A percentile compares a stretch with the other conserved stretches of the same genome.
phyloP scores from a whole-genome alignment of 2,329 filamentous ascomycete genomes.

The Knoxdaviesia proteae region DNA sequence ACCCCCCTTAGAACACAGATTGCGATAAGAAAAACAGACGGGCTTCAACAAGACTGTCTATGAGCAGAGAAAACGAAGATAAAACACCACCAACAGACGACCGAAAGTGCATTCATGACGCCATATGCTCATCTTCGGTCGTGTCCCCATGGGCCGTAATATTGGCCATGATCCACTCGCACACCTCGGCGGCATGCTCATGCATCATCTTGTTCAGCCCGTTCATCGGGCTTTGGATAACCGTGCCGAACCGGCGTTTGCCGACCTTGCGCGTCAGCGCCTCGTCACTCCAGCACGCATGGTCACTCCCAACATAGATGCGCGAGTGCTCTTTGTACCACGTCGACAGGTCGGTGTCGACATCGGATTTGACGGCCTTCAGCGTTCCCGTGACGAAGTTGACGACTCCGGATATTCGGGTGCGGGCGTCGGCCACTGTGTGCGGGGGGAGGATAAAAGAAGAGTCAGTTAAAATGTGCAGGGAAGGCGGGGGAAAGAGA shows the following conservation, averaged over 20 bases:
- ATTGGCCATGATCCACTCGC: slow-evolving; percentile 26
- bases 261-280: slow-evolving; percentile 36
- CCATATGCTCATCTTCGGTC: slow-evolving; percentile 26
- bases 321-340: slow-evolving; percentile 76
- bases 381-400: slow-evolving; percentile 66
- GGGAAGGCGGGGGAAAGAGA: slow-evolving; percentile 2
- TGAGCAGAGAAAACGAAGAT: background rate
- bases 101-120: slow-evolving; percentile 1
- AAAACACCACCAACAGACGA: background rate
- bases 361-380: slow-evolving; percentile 59
- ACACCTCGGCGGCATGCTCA: slow-evolving; percentile 27
- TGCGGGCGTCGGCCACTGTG: slow-evolving; percentile 32
- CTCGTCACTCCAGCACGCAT: slow-evolving; percentile 53
- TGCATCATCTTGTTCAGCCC: slow-evolving; percentile 36
- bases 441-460: slow-evolving; percentile 2
- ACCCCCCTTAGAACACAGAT: too few relatives aligned
- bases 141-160: slow-evolving; percentile 19
- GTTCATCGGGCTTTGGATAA: slow-evolving; percentile 26
- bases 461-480: background rate
- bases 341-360: slow-evolving; percentile 45
- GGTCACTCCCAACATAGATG: slow-evolving; percentile 56
- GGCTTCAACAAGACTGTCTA: too few relatives aligned
- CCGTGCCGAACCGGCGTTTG: slow-evolving; percentile 39
- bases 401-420: slow-evolving; percentile 49
- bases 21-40: too few relatives aligned